Evolutionary conservation across 306 rosid species (phyloP).

Genomic region (Argentina anserina): DNA sequence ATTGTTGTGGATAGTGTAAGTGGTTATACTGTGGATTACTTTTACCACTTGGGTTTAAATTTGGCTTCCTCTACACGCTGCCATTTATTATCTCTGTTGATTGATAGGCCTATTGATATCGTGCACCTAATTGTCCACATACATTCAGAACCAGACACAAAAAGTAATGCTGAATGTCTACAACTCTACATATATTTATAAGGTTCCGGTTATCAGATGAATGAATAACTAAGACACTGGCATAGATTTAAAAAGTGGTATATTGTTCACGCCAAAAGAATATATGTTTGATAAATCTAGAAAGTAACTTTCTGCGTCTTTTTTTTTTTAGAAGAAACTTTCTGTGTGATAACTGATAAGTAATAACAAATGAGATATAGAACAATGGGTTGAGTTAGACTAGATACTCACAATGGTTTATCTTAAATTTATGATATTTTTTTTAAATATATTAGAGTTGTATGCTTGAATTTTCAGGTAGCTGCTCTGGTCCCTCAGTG

Average conservation of each 20-base stretch:
- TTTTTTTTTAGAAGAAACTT: too few relatives aligned
- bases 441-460: neutral
- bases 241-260: neutral
- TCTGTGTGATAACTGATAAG: neutral
- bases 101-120: too few relatives aligned
- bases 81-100: too few relatives aligned
- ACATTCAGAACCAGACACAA: neutral
- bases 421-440: neutral
- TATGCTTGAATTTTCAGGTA: constrained; percentile 45
- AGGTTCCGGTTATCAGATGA: too few relatives aligned
- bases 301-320: too few relatives aligned
- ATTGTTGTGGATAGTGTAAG: constrained; percentile 95
- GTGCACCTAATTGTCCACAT: neutral
- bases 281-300: neutral
- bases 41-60: too few relatives aligned
- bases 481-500: constrained; percentile 84
- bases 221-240: neutral
- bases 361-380: neutral
- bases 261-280: neutral
- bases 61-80: too few relatives aligned
- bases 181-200: too few relatives aligned
- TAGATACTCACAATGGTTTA: neutral
- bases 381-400: too few relatives aligned
- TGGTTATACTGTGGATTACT: too few relatives aligned
- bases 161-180: neutral